A percentile compares a stretch with the other conserved stretches of the same genome.
Evolutionary conservation across 192 early-diverging fungal species (phyloP).

Genomic region (Coemansia sp.): DNA sequence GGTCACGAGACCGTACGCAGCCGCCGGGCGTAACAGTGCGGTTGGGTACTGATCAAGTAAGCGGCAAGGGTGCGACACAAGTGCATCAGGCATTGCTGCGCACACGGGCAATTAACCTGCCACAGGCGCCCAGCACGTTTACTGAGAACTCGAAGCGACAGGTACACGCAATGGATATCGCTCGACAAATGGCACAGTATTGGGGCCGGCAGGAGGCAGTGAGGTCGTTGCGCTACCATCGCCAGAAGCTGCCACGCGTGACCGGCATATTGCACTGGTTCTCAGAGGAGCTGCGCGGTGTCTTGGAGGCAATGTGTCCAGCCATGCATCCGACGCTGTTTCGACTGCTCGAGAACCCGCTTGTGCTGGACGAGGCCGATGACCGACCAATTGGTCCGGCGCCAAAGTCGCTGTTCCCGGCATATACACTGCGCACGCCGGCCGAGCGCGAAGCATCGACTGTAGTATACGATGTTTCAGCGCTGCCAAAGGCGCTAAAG

Average conservation of each 20-base stretch:
- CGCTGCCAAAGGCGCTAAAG: conserved; percentile 46
- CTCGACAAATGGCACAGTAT: conserved; percentile 54
- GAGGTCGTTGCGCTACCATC: conserved; percentile 38
- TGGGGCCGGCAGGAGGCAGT: conserved; percentile 47
- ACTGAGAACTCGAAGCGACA: conserved; percentile 49
- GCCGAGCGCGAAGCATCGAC: conserved; percentile 9
- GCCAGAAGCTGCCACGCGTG: conserved; percentile 44
- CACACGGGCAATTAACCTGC: conserved; percentile 19
- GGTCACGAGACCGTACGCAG: background rate
- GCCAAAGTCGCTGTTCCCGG: conserved; percentile 50
- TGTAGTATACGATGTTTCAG: conserved; percentile 42
- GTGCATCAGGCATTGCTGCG: conserved; percentile 28
- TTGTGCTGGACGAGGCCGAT: conserved; percentile 30
- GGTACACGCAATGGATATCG: conserved; percentile 52
- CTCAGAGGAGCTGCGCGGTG: conserved; percentile 49
- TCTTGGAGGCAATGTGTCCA: conserved; percentile 48
- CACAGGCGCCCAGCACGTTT: conserved; percentile 36
- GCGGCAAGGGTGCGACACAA: conserved; percentile 8
- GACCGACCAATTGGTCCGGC: conserved; percentile 4
- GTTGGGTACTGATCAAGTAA: conserved; percentile 16
- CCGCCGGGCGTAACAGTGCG: conserved; percentile 23
- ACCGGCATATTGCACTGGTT: conserved; percentile 53
- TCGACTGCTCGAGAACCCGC: conserved; percentile 48
- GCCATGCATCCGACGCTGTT: conserved; percentile 45
- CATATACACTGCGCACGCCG: conserved; percentile 22